phyloP scores from a whole-genome alignment of 768 basidiomycete species.

The Boletus rubropictus region DNA sequence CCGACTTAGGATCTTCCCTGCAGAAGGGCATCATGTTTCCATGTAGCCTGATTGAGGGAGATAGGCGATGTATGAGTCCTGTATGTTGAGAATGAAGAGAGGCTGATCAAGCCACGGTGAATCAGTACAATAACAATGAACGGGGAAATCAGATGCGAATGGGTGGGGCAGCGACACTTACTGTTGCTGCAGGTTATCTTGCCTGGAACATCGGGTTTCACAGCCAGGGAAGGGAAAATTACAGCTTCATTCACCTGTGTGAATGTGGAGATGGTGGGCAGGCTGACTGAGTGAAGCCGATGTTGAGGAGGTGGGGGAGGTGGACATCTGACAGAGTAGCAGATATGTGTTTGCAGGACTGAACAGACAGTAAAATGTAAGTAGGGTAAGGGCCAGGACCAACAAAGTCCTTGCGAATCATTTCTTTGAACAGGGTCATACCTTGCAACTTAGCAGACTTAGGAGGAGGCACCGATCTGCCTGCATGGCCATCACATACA shows the following conservation, averaged over 20 bases:
- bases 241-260: constrained; percentile 90
- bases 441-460: too few relatives aligned
- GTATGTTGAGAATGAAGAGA: constrained; percentile 22
- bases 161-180: constrained; percentile 7
- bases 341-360: constrained; percentile 23
- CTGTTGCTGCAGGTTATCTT: constrained; percentile 74
- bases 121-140: background rate
- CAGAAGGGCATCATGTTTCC: constrained; percentile 44
- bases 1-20: constrained; percentile 29
- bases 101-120: background rate
- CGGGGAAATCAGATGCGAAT: constrained; percentile 1
- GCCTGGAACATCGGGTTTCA: constrained; percentile 82
- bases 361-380: too few relatives aligned
- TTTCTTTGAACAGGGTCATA: too few relatives aligned
- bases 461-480: too few relatives aligned
- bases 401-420: too few relatives aligned
- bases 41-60: constrained; percentile 36
- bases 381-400: too few relatives aligned
- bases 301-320: constrained; percentile 9
- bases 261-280: constrained; percentile 81
- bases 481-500: too few relatives aligned
- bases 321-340: constrained; percentile 19
- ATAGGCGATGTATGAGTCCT: constrained; percentile 33
- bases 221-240: constrained; percentile 95
- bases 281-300: constrained; percentile 48